These are phyloP conservation scores for Penicillium mononematosum DNA, from an alignment of 495 filamentous ascomycete species.

Conservation along the genomic window DNA sequence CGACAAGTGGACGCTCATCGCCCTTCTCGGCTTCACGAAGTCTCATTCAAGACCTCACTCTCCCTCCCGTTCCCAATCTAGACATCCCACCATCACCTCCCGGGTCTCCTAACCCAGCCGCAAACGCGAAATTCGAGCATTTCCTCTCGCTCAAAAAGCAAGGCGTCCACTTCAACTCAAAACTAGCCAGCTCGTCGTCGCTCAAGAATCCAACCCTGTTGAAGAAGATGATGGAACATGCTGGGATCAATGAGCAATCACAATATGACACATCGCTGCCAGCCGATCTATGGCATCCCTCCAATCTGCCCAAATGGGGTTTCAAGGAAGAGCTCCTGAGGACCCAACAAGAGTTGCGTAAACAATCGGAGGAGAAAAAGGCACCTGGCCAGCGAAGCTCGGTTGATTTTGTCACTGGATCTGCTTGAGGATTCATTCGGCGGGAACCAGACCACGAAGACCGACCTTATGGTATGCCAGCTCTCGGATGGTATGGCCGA, in stretches of 20 bases:
- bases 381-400: constrained; percentile 52
- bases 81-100: constrained; percentile 84
- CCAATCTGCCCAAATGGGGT: constrained; percentile 63
- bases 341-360: constrained; percentile 59
- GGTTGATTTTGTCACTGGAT: constrained; percentile 73
- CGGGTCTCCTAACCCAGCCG: constrained; percentile 61
- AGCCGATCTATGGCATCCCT: constrained; percentile 64
- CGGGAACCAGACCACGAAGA: neutral
- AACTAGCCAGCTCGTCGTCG: constrained; percentile 65
- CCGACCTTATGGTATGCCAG: neutral
- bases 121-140: constrained; percentile 73
- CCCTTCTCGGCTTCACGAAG: constrained; percentile 67
- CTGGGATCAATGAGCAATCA: constrained; percentile 62
- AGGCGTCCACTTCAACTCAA: constrained; percentile 87
- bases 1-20: constrained; percentile 51
- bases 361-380: constrained; percentile 59
- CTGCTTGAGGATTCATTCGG: constrained; percentile 4
- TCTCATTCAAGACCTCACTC: constrained; percentile 74
- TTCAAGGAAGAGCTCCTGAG: constrained; percentile 71
- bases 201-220: constrained; percentile 79
- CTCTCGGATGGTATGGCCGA: neutral
- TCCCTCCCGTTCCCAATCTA: constrained; percentile 76
- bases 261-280: constrained; percentile 78
- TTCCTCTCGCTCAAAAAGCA: constrained; percentile 84
- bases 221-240: constrained; percentile 77